A percentile compares a stretch with the other conserved stretches of the same genome.
These are phyloP conservation scores for Piper betle DNA, from an alignment of 164 flowering plant genomes.

Conservation along the genomic window DNA sequence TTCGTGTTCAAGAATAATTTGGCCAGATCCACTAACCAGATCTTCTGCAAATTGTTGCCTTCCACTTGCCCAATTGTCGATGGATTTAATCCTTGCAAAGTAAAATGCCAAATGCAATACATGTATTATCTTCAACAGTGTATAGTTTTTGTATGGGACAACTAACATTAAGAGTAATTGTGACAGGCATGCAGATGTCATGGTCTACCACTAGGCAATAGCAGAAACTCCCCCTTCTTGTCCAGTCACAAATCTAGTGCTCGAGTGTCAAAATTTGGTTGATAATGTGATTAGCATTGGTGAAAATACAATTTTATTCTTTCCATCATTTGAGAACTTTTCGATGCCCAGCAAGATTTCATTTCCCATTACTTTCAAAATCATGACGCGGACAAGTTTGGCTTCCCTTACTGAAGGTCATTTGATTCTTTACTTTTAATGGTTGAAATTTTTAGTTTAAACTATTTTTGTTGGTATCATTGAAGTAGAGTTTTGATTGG, in stretches of 20 bases:
- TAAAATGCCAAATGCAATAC: conserved; percentile 9
- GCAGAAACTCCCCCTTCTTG: conserved; percentile 24
- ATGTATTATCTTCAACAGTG: background rate
- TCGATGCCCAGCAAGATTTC: conserved; percentile 28
- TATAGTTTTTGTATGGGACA: background rate
- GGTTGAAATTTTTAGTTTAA: background rate
- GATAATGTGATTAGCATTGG: conserved; percentile 58
- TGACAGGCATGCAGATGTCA: conserved; percentile 69
- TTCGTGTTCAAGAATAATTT: conserved; percentile 47
- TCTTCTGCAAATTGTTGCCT: conserved; percentile 46
- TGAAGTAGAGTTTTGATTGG: background rate
- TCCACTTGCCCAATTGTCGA: conserved; percentile 39
- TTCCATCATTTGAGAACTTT: conserved; percentile 42
- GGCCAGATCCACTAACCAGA: conserved; percentile 35
- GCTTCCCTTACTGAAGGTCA: conserved; percentile 72
- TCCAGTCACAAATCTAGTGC: conserved; percentile 33
- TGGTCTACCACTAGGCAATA: conserved; percentile 37
- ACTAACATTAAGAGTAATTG: background rate
- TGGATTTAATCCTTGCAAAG: conserved; percentile 56
- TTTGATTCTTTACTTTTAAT: background rate
- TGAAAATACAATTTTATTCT: conserved; percentile 40
- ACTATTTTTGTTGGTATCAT: background rate
- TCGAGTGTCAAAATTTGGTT: conserved; percentile 29
- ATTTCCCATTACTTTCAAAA: conserved; percentile 40
- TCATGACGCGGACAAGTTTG: conserved; percentile 58